Percentiles rank a stretch among this genome's conserved stretches.
Conservation (phyloP, 495 filamentous ascomycete genomes). For the Daldinia decipiens region DNA sequence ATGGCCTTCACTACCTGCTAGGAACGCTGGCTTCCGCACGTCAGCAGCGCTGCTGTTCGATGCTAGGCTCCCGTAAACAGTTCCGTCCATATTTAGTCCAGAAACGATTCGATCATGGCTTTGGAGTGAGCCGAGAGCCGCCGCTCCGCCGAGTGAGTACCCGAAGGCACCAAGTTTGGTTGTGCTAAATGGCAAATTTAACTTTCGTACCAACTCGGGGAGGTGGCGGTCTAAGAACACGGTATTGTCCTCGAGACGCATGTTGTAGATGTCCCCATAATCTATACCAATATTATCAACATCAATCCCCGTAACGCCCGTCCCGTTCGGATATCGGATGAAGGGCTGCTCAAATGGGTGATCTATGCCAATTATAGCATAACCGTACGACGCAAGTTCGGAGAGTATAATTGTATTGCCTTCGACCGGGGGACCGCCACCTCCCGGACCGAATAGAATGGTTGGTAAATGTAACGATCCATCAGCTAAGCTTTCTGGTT, state of each 20-base stretch:
- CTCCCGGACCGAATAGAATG: slow-evolving; percentile 44
- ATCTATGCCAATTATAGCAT: slow-evolving; percentile 60
- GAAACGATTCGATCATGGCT: slow-evolving; percentile 51
- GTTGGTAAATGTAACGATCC: slow-evolving; percentile 13
- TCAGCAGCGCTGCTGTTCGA: slow-evolving; percentile 29
- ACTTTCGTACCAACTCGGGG: slow-evolving; percentile 9
- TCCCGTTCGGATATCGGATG: slow-evolving; percentile 62
- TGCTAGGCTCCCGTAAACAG: slow-evolving; percentile 35
- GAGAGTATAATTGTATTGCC: slow-evolving; percentile 53
- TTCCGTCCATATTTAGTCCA: slow-evolving; percentile 61
- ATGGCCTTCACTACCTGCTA: slow-evolving; percentile 29
- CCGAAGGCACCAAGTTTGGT: slow-evolving; percentile 55
- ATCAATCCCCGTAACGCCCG: slow-evolving; percentile 43
- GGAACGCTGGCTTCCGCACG: slow-evolving; percentile 26
- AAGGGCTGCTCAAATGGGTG: slow-evolving; percentile 59
- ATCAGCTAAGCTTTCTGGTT: neutral
- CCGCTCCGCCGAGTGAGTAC: slow-evolving; percentile 63
- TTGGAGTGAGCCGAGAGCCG: slow-evolving; percentile 52
- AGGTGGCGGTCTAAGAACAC: slow-evolving; percentile 34
- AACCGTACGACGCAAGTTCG: slow-evolving; percentile 60
- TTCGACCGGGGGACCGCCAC: slow-evolving; percentile 43
- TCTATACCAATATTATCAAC: slow-evolving; percentile 18
- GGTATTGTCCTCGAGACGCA: slow-evolving; percentile 34
- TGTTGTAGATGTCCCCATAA: slow-evolving; percentile 29
- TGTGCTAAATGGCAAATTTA: slow-evolving; percentile 40